Base-by-base conservation (phyloP, 2,329 filamentous ascomycete genomes). In the Penicillium sp. region DNA sequence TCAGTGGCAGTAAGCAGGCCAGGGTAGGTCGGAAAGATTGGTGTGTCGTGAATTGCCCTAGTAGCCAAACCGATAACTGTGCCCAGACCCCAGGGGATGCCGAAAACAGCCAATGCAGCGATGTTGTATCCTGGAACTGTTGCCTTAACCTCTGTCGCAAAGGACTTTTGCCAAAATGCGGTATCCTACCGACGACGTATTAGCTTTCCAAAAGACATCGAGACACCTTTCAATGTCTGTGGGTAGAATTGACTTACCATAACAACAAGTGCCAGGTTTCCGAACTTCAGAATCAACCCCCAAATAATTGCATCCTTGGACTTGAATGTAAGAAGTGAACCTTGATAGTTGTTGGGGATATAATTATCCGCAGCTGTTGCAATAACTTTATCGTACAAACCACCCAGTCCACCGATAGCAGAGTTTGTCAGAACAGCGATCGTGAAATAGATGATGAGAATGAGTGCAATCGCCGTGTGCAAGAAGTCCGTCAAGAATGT, bases 91-190 rank as follows among this genome's bases (percentile, higher is more conserved):
- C 78, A 81, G 0, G 79, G 79, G 2, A 82, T 76, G 2, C 74
- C 78, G 50, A 81, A 76, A 31, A 79, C 76, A 13, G 75, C 76
- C 5, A 80, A 44, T 0, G 75, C 76, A 2, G 74, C 78, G 5
- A 81, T 72, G 27, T 77, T 76, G 56, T 81, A 81, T 0, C 75
- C 79, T 1, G 78, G 78, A 0, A 82, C 79, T 0, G 78, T 80
- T 1, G 79, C 73, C 13, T 74, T 70, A 0, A 80, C 76, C 55
- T 81, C 77, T 1, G 77, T 75, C 1, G 79, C 79, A 59, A 82
- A 82, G 0, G 76, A 77, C 67, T 82, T 82, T 55, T 81, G 79
- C 78, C 79, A 82, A 65, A 82, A 82, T 1, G 76, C 79, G 4
- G 79, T 82, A 60, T 82, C 77, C 68, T 72, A 25, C 3, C 25